These are phyloP conservation scores for Boletus sp. DNA, from an alignment of 1,284 basidiomycete species.

Conservation along the genomic window DNA sequence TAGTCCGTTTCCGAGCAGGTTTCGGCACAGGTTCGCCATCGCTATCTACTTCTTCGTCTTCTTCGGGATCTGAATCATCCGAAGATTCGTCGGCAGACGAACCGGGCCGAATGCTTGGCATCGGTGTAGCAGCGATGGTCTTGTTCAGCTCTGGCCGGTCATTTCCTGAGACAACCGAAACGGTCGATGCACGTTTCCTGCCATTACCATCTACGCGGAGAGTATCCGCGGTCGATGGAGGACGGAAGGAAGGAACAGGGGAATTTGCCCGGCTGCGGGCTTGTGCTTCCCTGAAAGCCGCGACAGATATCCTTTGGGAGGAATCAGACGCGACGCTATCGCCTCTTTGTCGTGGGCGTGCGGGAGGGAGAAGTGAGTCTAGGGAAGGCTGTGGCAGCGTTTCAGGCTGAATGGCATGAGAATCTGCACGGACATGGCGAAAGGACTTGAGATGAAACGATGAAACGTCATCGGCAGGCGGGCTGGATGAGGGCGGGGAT, in stretches of 20 bases:
- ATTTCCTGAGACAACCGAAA: constrained; percentile 28
- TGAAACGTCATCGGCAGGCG: constrained; percentile 28
- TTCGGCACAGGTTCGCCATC: constrained; percentile 34
- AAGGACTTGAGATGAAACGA: constrained; percentile 72
- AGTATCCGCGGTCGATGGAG: constrained; percentile 37
- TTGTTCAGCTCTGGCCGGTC: constrained; percentile 23
- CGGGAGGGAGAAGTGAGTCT: constrained; percentile 33
- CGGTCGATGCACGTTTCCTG: constrained; percentile 37
- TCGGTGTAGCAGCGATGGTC: constrained; percentile 14
- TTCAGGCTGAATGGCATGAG: constrained; percentile 34
- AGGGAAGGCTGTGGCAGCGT: constrained; percentile 31
- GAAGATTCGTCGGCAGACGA: constrained; percentile 34
- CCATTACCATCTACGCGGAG: constrained; percentile 33
- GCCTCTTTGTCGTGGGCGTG: constrained; percentile 53
- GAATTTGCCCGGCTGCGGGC: constrained; percentile 63
- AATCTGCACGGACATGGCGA: constrained; percentile 56
- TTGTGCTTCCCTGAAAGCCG: constrained; percentile 77
- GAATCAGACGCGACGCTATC: constrained; percentile 63
- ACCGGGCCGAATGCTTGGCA: constrained; percentile 22
- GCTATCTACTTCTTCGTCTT: constrained; percentile 40
- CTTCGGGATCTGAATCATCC: constrained; percentile 36
- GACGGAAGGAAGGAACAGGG: constrained; percentile 56
- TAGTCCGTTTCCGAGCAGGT: constrained; percentile 26
- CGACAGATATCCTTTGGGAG: constrained; percentile 73
- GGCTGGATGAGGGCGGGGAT: too few species aligned